Evolutionary conservation across 352 stramenopile genomes (phyloP), one percentile per base, ranked within the genome.

Genomic region (Blastocystis sp.): DNA sequence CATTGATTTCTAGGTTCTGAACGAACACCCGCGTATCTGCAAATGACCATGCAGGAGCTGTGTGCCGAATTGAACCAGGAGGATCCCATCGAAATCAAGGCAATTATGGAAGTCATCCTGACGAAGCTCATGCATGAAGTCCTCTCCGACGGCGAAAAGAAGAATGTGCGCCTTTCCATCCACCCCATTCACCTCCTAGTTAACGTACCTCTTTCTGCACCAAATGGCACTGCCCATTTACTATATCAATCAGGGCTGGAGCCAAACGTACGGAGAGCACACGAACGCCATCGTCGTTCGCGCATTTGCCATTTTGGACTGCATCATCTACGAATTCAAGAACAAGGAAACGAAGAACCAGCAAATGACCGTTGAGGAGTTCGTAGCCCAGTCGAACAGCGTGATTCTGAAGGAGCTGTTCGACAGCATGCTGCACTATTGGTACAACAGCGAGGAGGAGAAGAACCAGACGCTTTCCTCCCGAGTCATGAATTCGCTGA

Each of bases 261-360:
- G 48, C 43, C 71, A 81, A 38, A 81, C 71, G 23, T 81, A 67
- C 66, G 71, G 71, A 1, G 45, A 81, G 17, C 41, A 19, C 0
- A 81, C 71, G 3, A 81, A 81, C 66, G 48, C 28, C 19, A 81
- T 81, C 48, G 71, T 81, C 19, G 2, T 41, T n/a, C 48, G 71
- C 34, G 71, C 71, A 3, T 81, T 81, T 66, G 71, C 60, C 10
- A 81, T 81, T n/a, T 81, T 81, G n/a, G 53, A 45, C 10, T 62
- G n/a, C 10, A 59, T 81, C 17, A 81, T 81, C 14, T 81, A 81
- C 60, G 71, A 81, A 81, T 81, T 81, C 48, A 81, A 66, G 48
- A 81, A 81, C 17, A 62, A 59, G 40, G 71, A 81, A 48, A 81
- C 41, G 41, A 56, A 60, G 28, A 65, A 65, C 52, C 71, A 38